Conservation (phyloP, 805 yeast genomes). For the Schwanniomyces sp. region DNA sequence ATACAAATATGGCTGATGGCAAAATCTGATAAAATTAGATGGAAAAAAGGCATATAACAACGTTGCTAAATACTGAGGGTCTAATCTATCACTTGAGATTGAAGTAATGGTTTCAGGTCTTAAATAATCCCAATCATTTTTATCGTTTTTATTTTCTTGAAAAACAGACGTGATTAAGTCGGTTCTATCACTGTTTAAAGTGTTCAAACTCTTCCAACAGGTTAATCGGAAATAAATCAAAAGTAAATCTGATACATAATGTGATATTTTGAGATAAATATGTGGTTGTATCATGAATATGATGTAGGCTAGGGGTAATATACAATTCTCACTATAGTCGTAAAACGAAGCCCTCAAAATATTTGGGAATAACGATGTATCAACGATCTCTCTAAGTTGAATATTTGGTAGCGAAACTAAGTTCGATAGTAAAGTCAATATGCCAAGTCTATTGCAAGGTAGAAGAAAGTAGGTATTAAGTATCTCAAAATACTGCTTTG, state of each 20-base stretch:
- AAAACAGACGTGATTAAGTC: slow-evolving; percentile 6
- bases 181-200: slow-evolving; percentile 10
- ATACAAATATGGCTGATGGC: slow-evolving; percentile 41
- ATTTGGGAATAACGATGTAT: slow-evolving; percentile 35
- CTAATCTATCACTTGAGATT: slow-evolving; percentile 20
- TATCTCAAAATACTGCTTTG: slow-evolving; percentile 34
- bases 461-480: slow-evolving; percentile 34
- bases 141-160: slow-evolving; percentile 4
- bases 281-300: slow-evolving; percentile 44
- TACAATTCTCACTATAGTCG: slow-evolving; percentile 41
- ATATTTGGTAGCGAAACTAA: slow-evolving; percentile 27
- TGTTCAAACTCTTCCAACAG: slow-evolving; percentile 20
- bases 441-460: slow-evolving; percentile 34
- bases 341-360: slow-evolving; percentile 37
- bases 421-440: slow-evolving; percentile 35
- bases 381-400: slow-evolving; percentile 26
- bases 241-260: slow-evolving; percentile 40
- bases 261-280: slow-evolving; percentile 31
- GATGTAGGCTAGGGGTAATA: slow-evolving; percentile 33
- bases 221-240: slow-evolving; percentile 43
- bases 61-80: slow-evolving; percentile 40
- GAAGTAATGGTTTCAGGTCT: slow-evolving; percentile 10
- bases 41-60: slow-evolving; percentile 62
- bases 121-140: slow-evolving; percentile 17
- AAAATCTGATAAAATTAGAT: slow-evolving; percentile 42